A percentile compares a stretch with the other conserved stretches of the same genome.
Evolutionary conservation across 768 basidiomycete genomes (phyloP).

Genomic region (Hydnomerulius pinastri): DNA sequence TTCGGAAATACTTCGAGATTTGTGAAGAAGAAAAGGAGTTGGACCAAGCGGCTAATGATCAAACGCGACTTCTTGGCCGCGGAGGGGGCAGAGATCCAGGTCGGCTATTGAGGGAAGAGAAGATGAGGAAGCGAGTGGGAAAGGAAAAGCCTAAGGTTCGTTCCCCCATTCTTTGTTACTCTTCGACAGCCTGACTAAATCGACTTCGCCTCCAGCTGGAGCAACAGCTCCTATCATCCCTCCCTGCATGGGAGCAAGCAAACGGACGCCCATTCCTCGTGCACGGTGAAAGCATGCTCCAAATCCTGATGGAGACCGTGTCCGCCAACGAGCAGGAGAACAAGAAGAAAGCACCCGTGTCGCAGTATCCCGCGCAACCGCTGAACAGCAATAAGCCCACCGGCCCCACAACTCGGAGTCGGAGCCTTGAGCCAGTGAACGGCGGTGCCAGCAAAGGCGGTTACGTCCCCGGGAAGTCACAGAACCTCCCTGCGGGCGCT

Average conservation of each 20-base stretch:
- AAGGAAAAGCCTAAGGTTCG: constrained; percentile 90
- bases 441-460: constrained; percentile 14
- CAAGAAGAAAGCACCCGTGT: constrained; percentile 49
- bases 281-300: constrained; percentile 79
- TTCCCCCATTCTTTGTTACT: neutral
- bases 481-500: constrained; percentile 29
- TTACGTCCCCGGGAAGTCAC: constrained; percentile 33
- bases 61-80: constrained; percentile 77
- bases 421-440: constrained; percentile 26
- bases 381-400: constrained; percentile 21
- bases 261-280: constrained; percentile 78
- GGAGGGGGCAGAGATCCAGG: constrained; percentile 79
- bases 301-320: constrained; percentile 71
- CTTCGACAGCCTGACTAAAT: neutral
- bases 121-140: constrained; percentile 91
- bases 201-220: constrained; percentile 71
- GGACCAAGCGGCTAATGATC: constrained; percentile 77
- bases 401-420: constrained; percentile 25
- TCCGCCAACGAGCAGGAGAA: constrained; percentile 83
- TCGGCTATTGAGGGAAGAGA: constrained; percentile 88
- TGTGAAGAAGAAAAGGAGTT: constrained; percentile 89
- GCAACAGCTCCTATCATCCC: constrained; percentile 73
- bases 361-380: constrained; percentile 34
- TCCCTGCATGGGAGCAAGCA: constrained; percentile 87
- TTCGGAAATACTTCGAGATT: constrained; percentile 90